Conservation (phyloP, 192 early-diverging fungal genomes). For the Backusella westeae region DNA sequence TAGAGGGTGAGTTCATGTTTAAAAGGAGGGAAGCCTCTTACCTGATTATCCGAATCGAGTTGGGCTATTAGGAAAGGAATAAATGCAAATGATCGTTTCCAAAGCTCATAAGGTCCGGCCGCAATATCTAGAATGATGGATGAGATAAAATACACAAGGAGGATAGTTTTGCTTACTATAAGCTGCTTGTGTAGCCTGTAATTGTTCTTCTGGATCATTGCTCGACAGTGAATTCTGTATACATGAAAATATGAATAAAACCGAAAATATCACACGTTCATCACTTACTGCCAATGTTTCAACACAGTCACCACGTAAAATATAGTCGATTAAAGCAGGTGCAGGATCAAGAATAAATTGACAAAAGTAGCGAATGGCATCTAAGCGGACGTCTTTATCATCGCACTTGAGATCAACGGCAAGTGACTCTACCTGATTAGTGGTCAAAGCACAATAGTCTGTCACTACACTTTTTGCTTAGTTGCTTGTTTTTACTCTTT, state of each 20-base stretch:
- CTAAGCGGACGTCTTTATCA: slow-evolving; percentile 19
- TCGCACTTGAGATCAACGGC: slow-evolving; percentile 21
- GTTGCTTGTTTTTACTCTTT: not conserved
- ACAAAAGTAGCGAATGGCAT: slow-evolving; percentile 20
- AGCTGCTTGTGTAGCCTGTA: slow-evolving; percentile 19
- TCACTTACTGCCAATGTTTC: slow-evolving; percentile 15
- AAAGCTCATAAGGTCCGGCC: slow-evolving; percentile 34
- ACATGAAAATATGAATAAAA: not conserved
- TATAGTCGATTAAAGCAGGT: slow-evolving; percentile 21
- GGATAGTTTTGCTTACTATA: slow-evolving; percentile 29
- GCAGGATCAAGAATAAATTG: slow-evolving; percentile 31
- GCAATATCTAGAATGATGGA: slow-evolving; percentile 26
- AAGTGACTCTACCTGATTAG: slow-evolving; percentile 13
- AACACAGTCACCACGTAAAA: slow-evolving; percentile 28
- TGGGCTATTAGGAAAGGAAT: slow-evolving; percentile 30
- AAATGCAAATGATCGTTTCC: slow-evolving; percentile 21
- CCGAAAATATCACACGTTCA: not conserved
- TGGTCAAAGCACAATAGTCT: slow-evolving; percentile 15
- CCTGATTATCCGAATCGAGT: slow-evolving; percentile 21
- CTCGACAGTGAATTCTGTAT: slow-evolving; percentile 16
- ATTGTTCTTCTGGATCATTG: slow-evolving; percentile 18
- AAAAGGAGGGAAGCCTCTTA: not conserved
- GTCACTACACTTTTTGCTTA: not conserved
- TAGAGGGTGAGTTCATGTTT: not conserved
- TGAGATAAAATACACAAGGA: not conserved